Conservation (phyloP, 345 rosid genomes). For the Heritiera fomes region DNA sequence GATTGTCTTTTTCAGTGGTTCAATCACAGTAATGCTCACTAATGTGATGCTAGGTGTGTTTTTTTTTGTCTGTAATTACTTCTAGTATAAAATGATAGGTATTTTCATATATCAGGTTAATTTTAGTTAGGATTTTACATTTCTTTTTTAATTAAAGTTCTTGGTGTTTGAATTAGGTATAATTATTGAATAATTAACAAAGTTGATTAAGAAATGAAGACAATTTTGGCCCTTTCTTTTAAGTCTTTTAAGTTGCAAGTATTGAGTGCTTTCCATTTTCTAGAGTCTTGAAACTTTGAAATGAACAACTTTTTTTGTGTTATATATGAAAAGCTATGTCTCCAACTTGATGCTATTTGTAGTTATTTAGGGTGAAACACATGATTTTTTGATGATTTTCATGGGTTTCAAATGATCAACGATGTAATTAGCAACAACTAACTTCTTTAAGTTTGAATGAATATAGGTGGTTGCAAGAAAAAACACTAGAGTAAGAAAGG, state of each 20-base stretch:
- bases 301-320: background rate
- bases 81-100: slow-evolving; percentile 4
- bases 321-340: background rate
- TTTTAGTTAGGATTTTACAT: background rate
- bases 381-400: background rate
- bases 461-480: background rate
- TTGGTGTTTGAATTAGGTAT: slow-evolving; percentile 7
- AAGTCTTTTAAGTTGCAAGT: background rate
- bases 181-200: background rate
- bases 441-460: background rate
- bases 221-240: background rate
- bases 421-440: background rate
- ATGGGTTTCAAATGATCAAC: background rate
- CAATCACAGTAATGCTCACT: slow-evolving; percentile 96
- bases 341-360: background rate
- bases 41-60: slow-evolving; percentile 74
- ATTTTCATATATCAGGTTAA: background rate
- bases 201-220: background rate
- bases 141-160: background rate
- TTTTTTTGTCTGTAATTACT: background rate
- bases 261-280: background rate
- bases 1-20: slow-evolving; percentile 99
- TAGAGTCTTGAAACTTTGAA: background rate
- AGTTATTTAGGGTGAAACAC: background rate
- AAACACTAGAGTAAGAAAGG: too few relatives aligned